These are phyloP conservation scores for Basidiobolus heterosporus DNA, from an alignment of 371 early-diverging fungal species.

Conservation along the genomic window DNA sequence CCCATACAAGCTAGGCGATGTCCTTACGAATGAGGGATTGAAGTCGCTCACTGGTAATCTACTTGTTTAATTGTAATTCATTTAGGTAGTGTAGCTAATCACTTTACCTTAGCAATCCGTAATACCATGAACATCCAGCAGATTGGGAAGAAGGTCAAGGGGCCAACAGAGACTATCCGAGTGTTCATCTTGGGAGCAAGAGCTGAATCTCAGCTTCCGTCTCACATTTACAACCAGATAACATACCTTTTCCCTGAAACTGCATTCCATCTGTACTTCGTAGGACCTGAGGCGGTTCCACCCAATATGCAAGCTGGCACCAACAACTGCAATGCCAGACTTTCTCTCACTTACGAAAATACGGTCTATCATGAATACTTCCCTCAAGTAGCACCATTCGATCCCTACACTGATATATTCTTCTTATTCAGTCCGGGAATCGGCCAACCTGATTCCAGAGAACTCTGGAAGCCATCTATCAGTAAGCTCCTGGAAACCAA, in stretches of 20 bases:
- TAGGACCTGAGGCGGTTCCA: constrained; percentile 65
- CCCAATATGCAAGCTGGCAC: constrained; percentile 24
- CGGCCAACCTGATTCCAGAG: constrained; percentile 39
- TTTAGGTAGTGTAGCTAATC: not conserved
- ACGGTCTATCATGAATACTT: constrained; percentile 27
- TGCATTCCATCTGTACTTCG: constrained; percentile 62
- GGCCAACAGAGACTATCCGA: constrained; percentile 25
- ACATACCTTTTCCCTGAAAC: constrained; percentile 59
- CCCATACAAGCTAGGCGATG: constrained; percentile 45
- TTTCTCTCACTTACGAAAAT: constrained; percentile 29
- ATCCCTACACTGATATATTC: constrained; percentile 65
- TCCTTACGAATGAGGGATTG: constrained; percentile 56
- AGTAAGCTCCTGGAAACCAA: constrained; percentile 56
- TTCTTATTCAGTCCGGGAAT: constrained; percentile 71
- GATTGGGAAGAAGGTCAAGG: not conserved
- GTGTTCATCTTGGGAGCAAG: constrained; percentile 62
- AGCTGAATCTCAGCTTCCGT: constrained; percentile 62
- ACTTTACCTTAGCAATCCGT: not conserved
- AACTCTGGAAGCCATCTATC: constrained; percentile 55
- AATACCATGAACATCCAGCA: not conserved
- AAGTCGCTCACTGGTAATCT: constrained; percentile 40
- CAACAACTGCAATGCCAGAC: constrained; percentile 20
- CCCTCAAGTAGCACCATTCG: constrained; percentile 30
- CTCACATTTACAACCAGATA: constrained; percentile 59
- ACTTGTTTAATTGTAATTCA: not conserved